Conservation (phyloP, 164 flowering plant species). For the Umbellularia californica region DNA sequence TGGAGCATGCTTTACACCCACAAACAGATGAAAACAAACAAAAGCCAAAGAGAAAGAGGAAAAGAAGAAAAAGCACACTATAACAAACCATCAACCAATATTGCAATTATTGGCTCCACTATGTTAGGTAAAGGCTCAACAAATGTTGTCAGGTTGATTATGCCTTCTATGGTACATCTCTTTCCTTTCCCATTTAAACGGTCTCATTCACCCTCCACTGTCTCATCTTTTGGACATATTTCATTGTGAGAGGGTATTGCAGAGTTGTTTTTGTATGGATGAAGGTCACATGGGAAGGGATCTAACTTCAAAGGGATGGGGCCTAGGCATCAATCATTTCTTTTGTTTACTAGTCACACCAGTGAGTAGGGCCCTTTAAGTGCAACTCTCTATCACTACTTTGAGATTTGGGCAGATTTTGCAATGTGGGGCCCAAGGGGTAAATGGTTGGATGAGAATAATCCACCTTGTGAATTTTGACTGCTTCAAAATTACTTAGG, state of each 20-base stretch:
- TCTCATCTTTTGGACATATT: no score
- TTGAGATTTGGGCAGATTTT: background rate
- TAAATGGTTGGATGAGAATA: background rate
- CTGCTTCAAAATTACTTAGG: background rate
- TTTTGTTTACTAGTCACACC: background rate
- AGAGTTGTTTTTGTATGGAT: no score
- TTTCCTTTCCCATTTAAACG: background rate
- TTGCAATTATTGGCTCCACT: background rate
- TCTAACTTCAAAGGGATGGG: background rate
- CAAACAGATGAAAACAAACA: background rate
- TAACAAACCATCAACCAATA: background rate
- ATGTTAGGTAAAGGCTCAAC: background rate
- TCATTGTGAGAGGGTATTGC: no score
- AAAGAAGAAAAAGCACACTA: background rate
- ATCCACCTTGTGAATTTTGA: background rate
- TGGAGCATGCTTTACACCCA: background rate
- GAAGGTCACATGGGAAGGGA: no score
- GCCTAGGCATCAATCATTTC: background rate
- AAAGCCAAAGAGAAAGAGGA: background rate
- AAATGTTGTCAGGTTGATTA: background rate
- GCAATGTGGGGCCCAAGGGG: background rate
- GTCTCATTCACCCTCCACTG: background rate
- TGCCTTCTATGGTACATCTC: background rate
- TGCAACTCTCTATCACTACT: background rate
- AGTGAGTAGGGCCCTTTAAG: background rate